A percentile compares a stretch with the other conserved stretches of the same genome.
phyloP scores from a whole-genome alignment of 768 basidiomycete genomes.

The Lentinula detonsa region DNA sequence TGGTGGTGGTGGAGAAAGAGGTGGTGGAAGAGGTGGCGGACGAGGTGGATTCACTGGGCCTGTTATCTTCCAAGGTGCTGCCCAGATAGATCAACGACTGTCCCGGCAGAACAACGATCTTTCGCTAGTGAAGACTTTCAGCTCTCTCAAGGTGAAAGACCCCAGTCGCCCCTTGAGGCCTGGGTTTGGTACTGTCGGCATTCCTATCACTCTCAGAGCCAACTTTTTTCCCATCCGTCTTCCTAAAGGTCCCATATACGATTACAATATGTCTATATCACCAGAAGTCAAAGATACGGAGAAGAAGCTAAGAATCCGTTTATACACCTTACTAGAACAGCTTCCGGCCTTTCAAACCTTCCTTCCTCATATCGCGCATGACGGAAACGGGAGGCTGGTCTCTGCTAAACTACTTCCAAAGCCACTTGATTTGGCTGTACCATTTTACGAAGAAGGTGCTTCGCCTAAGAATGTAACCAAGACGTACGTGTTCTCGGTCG shows the following conservation, averaged over 20 bases:
- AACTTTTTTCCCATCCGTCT: slow-evolving; percentile 57
- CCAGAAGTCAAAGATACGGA: slow-evolving; percentile 34
- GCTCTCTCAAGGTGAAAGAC: slow-evolving; percentile 20
- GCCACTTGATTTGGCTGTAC: slow-evolving; percentile 33
- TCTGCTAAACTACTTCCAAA: slow-evolving; percentile 39
- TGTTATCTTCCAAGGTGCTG: slow-evolving; percentile 33
- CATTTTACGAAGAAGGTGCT: slow-evolving; percentile 37
- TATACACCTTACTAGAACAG: slow-evolving; percentile 51
- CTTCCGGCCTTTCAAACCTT: slow-evolving; percentile 27
- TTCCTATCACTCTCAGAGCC: slow-evolving; percentile 42
- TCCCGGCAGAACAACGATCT: slow-evolving; percentile 21
- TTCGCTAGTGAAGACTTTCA: slow-evolving; percentile 33
- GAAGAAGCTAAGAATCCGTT: slow-evolving; percentile 37
- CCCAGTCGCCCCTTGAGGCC: slow-evolving; percentile 45
- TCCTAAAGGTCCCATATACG: slow-evolving; percentile 42
- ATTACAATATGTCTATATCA: slow-evolving; percentile 48
- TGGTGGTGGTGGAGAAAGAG: slow-evolving; percentile 18
- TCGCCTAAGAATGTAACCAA: slow-evolving; percentile 28
- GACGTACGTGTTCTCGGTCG: slow-evolving; percentile 36
- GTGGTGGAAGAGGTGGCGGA: slow-evolving; percentile 9
- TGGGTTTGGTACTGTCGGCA: slow-evolving; percentile 49
- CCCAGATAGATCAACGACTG: slow-evolving; percentile 30
- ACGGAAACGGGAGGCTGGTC: slow-evolving; percentile 39
- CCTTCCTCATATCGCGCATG: slow-evolving; percentile 45
- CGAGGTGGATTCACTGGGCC: slow-evolving; percentile 17